phyloP scores from a whole-genome alignment of 129 eudicot species.

The Pittosporum tobira region DNA sequence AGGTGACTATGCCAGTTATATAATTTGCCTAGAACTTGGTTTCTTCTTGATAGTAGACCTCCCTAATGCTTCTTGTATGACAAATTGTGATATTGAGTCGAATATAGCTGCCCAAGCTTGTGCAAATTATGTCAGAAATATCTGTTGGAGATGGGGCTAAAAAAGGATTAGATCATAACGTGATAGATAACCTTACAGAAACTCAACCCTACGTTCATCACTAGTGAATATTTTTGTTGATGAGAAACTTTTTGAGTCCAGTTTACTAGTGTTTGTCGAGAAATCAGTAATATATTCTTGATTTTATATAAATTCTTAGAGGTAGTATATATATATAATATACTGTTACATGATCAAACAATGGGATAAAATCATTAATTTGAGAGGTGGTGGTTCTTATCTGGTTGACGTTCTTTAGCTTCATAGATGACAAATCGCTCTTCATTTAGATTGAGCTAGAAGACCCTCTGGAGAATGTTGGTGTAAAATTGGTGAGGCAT shows the following conservation, averaged over 20 bases:
- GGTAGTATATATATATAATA: too few species aligned
- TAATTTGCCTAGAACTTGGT: too few species aligned
- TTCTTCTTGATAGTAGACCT: neutral
- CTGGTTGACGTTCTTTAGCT: slow-evolving; percentile 1
- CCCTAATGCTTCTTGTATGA: neutral
- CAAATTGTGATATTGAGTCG: neutral
- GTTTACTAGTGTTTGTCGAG: too few species aligned
- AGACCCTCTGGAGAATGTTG: slow-evolving; percentile 87
- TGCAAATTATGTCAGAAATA: neutral
- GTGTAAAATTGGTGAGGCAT: slow-evolving; percentile 81
- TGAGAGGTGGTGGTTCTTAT: neutral
- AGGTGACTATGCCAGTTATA: neutral
- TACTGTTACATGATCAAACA: too few species aligned
- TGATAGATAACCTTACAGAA: neutral
- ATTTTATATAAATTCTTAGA: too few species aligned
- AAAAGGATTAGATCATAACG: neutral
- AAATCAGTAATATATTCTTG: too few species aligned
- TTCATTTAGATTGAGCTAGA: slow-evolving; percentile 68
- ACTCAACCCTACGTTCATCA: neutral
- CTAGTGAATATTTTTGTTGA: too few species aligned
- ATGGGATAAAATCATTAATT: too few species aligned
- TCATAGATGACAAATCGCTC: neutral
- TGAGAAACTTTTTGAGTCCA: too few species aligned
- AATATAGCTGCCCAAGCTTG: neutral
- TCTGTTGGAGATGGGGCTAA: neutral